These are phyloP conservation scores for Hypomyces rosellus DNA, from an alignment of 2,329 filamentous ascomycete genomes.

Conservation along the genomic window DNA sequence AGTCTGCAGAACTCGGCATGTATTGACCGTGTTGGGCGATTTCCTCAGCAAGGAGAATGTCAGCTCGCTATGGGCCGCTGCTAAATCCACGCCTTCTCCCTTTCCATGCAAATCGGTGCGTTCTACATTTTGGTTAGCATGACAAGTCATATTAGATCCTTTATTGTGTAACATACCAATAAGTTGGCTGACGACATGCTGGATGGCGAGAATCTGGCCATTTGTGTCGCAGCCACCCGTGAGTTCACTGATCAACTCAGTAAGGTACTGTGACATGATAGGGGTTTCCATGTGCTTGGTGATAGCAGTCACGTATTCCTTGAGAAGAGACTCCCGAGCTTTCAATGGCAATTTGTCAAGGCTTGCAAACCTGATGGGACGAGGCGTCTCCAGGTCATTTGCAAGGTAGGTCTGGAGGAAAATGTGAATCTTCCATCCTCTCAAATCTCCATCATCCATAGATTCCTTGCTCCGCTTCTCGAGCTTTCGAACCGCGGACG, in stretches of 20 bases:
- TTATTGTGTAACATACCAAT: slow-evolving; percentile 25
- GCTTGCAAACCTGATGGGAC: slow-evolving; percentile 27
- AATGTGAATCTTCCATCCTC: slow-evolving; percentile 41
- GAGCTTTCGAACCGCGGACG: slow-evolving; percentile 28
- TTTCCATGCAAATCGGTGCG: slow-evolving; percentile 23
- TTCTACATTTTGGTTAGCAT: slow-evolving; percentile 19
- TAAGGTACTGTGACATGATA: slow-evolving; percentile 33
- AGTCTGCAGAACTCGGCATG: slow-evolving; percentile 36
- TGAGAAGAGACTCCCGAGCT: slow-evolving; percentile 26
- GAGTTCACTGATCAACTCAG: slow-evolving; percentile 30
- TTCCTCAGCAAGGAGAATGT: slow-evolving; percentile 27
- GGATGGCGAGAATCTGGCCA: slow-evolving; percentile 39
- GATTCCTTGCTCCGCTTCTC: slow-evolving; percentile 29
- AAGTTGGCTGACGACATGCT: slow-evolving; percentile 35
- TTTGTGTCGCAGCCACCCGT: slow-evolving; percentile 25
- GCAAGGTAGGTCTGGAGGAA: slow-evolving; percentile 36
- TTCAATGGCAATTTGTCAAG: slow-evolving; percentile 23
- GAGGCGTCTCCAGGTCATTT: slow-evolving; percentile 24
- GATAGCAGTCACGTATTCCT: slow-evolving; percentile 25
- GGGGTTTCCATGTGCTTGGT: slow-evolving; percentile 26
- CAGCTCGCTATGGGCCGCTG: slow-evolving; percentile 37
- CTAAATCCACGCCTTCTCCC: slow-evolving; percentile 30
- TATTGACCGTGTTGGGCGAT: slow-evolving; percentile 28
- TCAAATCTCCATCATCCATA: slow-evolving; percentile 29
- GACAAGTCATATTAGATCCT: background rate